Percentiles rank a stretch among this genome's conserved stretches.
Conservation (phyloP, 129 eudicot genomes). For the Helichrysum umbraculigerum region DNA sequence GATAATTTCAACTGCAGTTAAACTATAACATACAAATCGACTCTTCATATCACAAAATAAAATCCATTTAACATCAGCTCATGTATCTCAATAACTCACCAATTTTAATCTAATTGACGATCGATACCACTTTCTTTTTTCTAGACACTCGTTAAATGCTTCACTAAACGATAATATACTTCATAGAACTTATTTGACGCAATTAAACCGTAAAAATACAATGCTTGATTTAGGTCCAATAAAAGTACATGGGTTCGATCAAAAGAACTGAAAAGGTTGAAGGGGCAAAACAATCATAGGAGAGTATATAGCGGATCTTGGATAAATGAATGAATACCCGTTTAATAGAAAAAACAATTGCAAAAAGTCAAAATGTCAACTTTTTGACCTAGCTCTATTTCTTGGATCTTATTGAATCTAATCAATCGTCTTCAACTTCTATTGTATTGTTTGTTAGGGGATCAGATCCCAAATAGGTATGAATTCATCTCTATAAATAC, state of each 20-base stretch:
- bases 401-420: constrained; percentile 40
- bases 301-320: constrained; percentile 31
- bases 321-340: constrained; percentile 13
- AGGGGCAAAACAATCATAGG: constrained; percentile 11
- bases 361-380: constrained; percentile 44
- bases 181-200: no score
- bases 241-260: background rate
- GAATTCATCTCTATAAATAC: constrained; percentile 10
- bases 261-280: background rate
- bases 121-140: no score
- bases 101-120: no score
- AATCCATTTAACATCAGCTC: background rate
- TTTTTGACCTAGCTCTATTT: constrained; percentile 36
- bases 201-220: no score
- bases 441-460: constrained; percentile 24
- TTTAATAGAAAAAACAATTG: constrained; percentile 23
- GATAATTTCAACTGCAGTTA: background rate
- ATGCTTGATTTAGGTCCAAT: background rate
- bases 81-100: background rate
- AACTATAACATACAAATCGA: background rate
- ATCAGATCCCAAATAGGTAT: constrained; percentile 38
- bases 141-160: no score
- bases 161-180: no score
- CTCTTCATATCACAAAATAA: background rate
- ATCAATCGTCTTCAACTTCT: constrained; percentile 27